Percentiles rank a stretch among this genome's conserved stretches.
These are phyloP conservation scores for Rhizophora mangle DNA, from an alignment of 345 rosid species.

Conservation along the genomic window DNA sequence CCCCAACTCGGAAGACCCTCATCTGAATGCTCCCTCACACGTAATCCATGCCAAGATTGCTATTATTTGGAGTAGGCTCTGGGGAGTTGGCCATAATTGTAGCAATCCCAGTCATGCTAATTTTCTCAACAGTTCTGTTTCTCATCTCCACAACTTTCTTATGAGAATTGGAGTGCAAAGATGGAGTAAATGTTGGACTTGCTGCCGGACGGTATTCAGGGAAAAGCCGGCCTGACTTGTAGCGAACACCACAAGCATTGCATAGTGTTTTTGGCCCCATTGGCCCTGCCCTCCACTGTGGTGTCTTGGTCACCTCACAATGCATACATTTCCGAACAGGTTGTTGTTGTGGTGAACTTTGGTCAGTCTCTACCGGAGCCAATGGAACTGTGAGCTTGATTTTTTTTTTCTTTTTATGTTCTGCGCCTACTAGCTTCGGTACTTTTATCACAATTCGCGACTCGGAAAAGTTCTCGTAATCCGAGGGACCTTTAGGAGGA, in stretches of 20 bases:
- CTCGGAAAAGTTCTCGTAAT: conserved; percentile 56
- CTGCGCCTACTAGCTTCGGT: conserved; percentile 53
- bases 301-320: conserved; percentile 91
- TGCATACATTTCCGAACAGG: conserved; percentile 87
- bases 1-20: conserved; percentile 13
- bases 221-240: conserved; percentile 92
- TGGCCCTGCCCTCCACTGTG: conserved; percentile 99
- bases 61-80: conserved; percentile 45
- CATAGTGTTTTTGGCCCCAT: conserved; percentile 98
- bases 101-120: conserved; percentile 7
- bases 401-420: conserved; percentile 75
- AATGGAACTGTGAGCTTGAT: conserved; percentile 47
- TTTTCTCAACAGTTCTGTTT: conserved; percentile 38
- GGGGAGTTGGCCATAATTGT: conserved; percentile 24
- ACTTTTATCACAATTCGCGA: conserved; percentile 62
- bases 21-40: conserved; percentile 24
- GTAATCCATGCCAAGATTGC: conserved; percentile 35
- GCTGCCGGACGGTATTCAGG: conserved; percentile 97
- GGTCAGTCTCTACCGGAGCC: conserved; percentile 31
- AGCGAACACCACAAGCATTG: conserved; percentile 95
- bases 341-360: conserved; percentile 30
- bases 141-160: conserved; percentile 96
- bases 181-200: conserved; percentile 85
- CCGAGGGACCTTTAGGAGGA: conserved; percentile 34
- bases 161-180: conserved; percentile 93